phyloP scores from a whole-genome alignment of 1,284 basidiomycete species.

The Ustilago loliicola region DNA sequence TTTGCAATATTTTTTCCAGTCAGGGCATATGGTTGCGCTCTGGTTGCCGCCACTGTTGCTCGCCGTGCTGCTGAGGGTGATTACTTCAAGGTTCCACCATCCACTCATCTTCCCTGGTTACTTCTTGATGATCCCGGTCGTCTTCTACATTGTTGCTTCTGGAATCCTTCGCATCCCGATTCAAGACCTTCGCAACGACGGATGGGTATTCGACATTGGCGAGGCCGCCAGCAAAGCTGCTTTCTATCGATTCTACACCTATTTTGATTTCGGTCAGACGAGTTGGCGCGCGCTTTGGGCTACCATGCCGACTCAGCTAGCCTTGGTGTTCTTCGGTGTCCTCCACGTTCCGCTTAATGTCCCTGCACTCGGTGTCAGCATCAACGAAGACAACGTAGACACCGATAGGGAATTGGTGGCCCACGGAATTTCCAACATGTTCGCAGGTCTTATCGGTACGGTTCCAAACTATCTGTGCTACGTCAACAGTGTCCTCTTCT shows the following conservation, averaged over 20 bases:
- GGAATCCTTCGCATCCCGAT: constrained; percentile 78
- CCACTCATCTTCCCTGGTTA: constrained; percentile 92
- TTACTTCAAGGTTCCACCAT: constrained; percentile 85
- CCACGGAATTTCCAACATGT: constrained; percentile 91
- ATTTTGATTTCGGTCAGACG: constrained; percentile 67
- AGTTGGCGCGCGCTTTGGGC: constrained; percentile 68
- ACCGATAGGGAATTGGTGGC: constrained; percentile 92
- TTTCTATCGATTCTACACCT: constrained; percentile 69
- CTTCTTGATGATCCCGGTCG: constrained; percentile 83
- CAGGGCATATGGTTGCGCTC: constrained; percentile 76
- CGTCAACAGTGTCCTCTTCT: constrained; percentile 75
- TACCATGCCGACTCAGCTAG: constrained; percentile 72
- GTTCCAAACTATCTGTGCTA: constrained; percentile 76
- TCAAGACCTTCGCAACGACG: constrained; percentile 75
- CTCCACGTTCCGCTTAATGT: constrained; percentile 81
- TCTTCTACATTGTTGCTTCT: constrained; percentile 84
- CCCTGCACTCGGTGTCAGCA: constrained; percentile 92
- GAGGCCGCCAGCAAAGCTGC: constrained; percentile 57
- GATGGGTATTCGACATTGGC: constrained; percentile 92
- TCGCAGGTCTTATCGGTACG: constrained; percentile 83
- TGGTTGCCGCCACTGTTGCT: constrained; percentile 84
- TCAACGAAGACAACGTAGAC: constrained; percentile 88
- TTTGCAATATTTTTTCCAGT: constrained; percentile 73
- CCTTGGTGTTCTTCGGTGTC: constrained; percentile 86
- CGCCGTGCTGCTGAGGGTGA: constrained; percentile 82